Conservation (phyloP, 2,329 filamentous ascomycete species). For the Verticillium nonalfalfae region DNA sequence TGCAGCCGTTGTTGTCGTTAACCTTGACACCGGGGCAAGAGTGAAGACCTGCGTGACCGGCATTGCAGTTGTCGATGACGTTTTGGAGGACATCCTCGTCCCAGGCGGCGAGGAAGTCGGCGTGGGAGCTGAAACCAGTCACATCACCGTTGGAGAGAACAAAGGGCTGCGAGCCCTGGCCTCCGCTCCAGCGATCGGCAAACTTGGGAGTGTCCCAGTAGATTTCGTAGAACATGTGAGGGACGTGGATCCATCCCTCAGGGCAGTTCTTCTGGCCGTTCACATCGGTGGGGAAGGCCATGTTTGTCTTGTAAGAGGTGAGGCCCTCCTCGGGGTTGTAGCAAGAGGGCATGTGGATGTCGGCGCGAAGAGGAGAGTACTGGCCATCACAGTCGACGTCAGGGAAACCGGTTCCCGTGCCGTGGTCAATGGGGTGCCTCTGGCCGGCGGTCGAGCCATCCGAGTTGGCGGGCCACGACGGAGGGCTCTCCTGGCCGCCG, state of each 20-base stretch:
- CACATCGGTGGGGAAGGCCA: conserved; percentile 50
- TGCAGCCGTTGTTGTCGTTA: conserved; percentile 40
- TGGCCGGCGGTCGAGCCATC: conserved; percentile 51
- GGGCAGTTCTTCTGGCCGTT: conserved; percentile 50
- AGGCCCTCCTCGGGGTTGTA: conserved; percentile 60
- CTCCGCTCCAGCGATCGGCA: conserved; percentile 43
- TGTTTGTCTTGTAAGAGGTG: conserved; percentile 57
- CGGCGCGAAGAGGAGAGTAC: conserved; percentile 55
- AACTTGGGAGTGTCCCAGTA: conserved; percentile 55
- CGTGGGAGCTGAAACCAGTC: conserved; percentile 65
- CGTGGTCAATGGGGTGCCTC: conserved; percentile 45
- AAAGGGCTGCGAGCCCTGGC: conserved; percentile 54
- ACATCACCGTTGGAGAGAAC: conserved; percentile 63
- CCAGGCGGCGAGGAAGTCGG: conserved; percentile 71
- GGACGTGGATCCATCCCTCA: conserved; percentile 45
- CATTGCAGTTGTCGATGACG: conserved; percentile 62
- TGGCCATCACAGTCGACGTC: conserved; percentile 60
- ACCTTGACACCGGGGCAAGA: conserved; percentile 52
- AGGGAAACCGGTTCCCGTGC: conserved; percentile 61
- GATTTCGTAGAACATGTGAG: conserved; percentile 52
- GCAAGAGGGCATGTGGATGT: conserved; percentile 69
- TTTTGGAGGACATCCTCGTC: conserved; percentile 56
- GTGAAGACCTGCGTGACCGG: conserved; percentile 53
- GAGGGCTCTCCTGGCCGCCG: conserved; percentile 32
- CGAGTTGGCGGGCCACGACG: conserved; percentile 47